Evolutionary conservation across 2,329 filamentous ascomycete genomes (phyloP).

Genomic region (Stagonosporopsis cucurbitacearum): DNA sequence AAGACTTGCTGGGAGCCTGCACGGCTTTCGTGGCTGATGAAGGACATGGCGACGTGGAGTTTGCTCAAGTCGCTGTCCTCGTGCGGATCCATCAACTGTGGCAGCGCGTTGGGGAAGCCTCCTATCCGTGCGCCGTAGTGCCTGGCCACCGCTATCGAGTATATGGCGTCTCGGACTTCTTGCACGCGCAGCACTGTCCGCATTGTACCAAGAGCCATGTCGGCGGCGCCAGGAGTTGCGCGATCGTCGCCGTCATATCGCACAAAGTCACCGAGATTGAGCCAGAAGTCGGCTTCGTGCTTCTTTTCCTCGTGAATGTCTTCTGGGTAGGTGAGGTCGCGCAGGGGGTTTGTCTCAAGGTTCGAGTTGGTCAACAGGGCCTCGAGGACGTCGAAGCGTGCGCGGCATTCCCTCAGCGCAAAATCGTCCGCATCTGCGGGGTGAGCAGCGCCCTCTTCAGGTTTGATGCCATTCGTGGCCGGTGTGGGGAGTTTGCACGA

Average conservation of each 20-base stretch:
- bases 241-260: conserved; percentile 68
- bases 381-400: conserved; percentile 78
- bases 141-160: conserved; percentile 82
- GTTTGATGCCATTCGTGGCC: conserved; percentile 51
- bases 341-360: conserved; percentile 64
- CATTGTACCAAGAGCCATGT: conserved; percentile 69
- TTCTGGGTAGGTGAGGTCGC: conserved; percentile 58
- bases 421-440: conserved; percentile 61
- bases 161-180: conserved; percentile 89
- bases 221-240: conserved; percentile 64
- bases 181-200: conserved; percentile 76
- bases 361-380: conserved; percentile 75
- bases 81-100: conserved; percentile 33
- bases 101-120: conserved; percentile 53
- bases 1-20: conserved; percentile 56
- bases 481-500: conserved; percentile 56
- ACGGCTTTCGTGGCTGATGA: conserved; percentile 56
- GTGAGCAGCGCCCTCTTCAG: conserved; percentile 41
- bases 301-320: conserved; percentile 46
- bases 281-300: conserved; percentile 80
- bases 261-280: conserved; percentile 74
- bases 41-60: conserved; percentile 56
- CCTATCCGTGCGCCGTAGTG: conserved; percentile 69
- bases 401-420: conserved; percentile 65
- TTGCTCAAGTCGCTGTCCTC: conserved; percentile 51